phyloP scores from a whole-genome alignment of 2,329 filamentous ascomycete species.

The Colletotrichum karsti region DNA sequence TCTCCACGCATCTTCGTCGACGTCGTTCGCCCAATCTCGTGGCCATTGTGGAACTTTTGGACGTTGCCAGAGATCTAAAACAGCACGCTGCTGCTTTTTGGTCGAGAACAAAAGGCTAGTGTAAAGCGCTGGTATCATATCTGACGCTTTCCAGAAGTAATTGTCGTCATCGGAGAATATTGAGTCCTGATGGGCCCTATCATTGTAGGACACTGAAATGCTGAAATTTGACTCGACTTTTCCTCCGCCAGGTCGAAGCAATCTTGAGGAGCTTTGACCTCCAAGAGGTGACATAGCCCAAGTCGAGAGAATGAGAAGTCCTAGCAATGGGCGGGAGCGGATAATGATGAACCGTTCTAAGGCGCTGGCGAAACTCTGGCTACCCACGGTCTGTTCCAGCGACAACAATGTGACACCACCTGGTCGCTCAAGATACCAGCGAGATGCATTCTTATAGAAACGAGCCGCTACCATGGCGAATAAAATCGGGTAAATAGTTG shows the following conservation, averaged over 20 bases:
- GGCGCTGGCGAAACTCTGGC: conserved; percentile 11
- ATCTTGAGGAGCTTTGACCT: background rate
- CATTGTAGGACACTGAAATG: background rate
- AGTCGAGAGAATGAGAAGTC: background rate
- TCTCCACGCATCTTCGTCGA: background rate
- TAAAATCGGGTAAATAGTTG: conserved; percentile 6
- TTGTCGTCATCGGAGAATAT: background rate
- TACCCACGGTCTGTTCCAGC: conserved; percentile 11
- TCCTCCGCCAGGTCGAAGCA: background rate
- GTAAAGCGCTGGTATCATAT: background rate
- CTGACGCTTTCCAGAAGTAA: background rate
- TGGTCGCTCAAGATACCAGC: background rate
- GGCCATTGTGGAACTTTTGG: conserved; percentile 10
- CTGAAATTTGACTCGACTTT: background rate
- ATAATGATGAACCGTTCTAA: background rate
- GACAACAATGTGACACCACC: background rate
- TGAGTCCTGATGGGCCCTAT: background rate
- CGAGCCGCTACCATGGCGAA: conserved; percentile 8
- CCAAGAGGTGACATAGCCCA: conserved; percentile 11
- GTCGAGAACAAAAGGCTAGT: background rate
- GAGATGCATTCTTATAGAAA: background rate
- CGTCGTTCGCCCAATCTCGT: background rate
- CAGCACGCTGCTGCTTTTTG: background rate
- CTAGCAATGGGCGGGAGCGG: background rate
- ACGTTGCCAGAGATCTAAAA: background rate